Evolutionary conservation across 257 asterid species (phyloP).

Genomic region (Apocynum venetum): DNA sequence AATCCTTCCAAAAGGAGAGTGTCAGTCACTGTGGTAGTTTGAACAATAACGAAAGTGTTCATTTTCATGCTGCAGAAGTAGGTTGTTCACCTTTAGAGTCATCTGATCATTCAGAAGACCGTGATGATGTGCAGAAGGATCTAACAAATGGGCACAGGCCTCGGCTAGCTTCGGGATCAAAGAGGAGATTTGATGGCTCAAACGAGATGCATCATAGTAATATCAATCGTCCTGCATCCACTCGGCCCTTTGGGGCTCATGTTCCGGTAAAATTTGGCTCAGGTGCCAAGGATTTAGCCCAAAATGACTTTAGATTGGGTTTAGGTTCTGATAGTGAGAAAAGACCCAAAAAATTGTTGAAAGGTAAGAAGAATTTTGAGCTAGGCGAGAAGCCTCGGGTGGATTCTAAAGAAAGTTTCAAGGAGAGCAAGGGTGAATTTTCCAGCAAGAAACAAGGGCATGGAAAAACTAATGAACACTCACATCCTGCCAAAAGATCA

Average conservation of each 20-base stretch:
- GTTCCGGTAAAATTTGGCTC: slow-evolving; percentile 24
- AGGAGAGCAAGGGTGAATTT: slow-evolving; percentile 27
- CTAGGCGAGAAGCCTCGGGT: slow-evolving; percentile 22
- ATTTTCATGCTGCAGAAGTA: slow-evolving; percentile 12
- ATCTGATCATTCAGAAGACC: slow-evolving; percentile 13
- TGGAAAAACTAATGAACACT: slow-evolving; percentile 33
- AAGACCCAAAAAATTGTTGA: slow-evolving; percentile 32
- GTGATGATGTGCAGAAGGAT: slow-evolving; percentile 38
- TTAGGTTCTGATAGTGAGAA: slow-evolving; percentile 32
- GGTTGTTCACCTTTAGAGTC: slow-evolving; percentile 13
- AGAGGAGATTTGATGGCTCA: slow-evolving; percentile 44
- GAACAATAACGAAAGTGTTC: slow-evolving; percentile 8
- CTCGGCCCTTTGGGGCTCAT: slow-evolving; percentile 26
- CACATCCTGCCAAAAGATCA: slow-evolving; percentile 39
- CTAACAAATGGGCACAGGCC: slow-evolving; percentile 46
- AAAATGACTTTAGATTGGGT: slow-evolving; percentile 27
- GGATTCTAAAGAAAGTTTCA: slow-evolving; percentile 30
- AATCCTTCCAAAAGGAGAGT: slow-evolving; percentile 24
- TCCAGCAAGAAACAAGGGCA: slow-evolving; percentile 48
- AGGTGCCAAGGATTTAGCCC: slow-evolving; percentile 38
- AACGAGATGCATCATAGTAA: slow-evolving; percentile 19
- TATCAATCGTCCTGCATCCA: slow-evolving; percentile 14
- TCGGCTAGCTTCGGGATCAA: slow-evolving; percentile 31
- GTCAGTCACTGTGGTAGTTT: slow-evolving; percentile 13
- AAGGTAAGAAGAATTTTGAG: slow-evolving; percentile 36